These are phyloP conservation scores for Quaeritorhiza haematococci DNA, from an alignment of 371 early-diverging fungal species.

Conservation along the genomic window DNA sequence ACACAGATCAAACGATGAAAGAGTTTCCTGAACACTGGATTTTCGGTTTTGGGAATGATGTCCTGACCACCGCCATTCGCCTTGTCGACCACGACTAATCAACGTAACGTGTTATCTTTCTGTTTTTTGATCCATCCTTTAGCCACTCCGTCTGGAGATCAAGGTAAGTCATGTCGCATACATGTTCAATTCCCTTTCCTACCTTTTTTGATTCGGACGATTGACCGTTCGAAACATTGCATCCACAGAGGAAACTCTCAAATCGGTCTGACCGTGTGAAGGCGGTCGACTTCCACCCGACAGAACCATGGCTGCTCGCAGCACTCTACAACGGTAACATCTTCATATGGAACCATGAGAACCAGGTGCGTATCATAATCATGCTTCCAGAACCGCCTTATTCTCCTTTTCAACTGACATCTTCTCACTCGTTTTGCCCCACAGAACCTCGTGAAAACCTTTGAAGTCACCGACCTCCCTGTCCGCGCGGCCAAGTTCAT, in stretches of 20 bases:
- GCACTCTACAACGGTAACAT: constrained; percentile 96
- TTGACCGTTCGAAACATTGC: background rate
- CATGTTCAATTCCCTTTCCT: background rate
- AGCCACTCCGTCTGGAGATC: constrained; percentile 38
- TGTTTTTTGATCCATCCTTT: background rate
- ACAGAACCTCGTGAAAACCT: constrained; percentile 89
- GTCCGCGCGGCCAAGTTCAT: constrained; percentile 95
- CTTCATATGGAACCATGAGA: constrained; percentile 98
- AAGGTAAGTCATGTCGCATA: constrained; percentile 15
- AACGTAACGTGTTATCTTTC: too few relatives aligned
- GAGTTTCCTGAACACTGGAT: too few relatives aligned
- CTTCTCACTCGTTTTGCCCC: constrained; percentile 13
- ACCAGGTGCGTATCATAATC: constrained; percentile 54
- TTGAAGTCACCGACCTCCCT: constrained; percentile 90
- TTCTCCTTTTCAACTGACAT: constrained; percentile 13
- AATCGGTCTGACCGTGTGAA: constrained; percentile 95
- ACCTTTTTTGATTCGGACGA: background rate
- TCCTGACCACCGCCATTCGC: too few relatives aligned
- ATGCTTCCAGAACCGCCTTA: background rate
- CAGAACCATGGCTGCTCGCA: constrained; percentile 97
- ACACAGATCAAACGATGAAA: too few relatives aligned
- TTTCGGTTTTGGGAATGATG: too few relatives aligned
- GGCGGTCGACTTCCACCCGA: constrained; percentile 98
- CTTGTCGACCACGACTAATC: too few relatives aligned
- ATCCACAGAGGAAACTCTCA: constrained; percentile 43